phyloP scores from a whole-genome alignment of 805 yeast genomes.

The Metschnikowia shivogae region DNA sequence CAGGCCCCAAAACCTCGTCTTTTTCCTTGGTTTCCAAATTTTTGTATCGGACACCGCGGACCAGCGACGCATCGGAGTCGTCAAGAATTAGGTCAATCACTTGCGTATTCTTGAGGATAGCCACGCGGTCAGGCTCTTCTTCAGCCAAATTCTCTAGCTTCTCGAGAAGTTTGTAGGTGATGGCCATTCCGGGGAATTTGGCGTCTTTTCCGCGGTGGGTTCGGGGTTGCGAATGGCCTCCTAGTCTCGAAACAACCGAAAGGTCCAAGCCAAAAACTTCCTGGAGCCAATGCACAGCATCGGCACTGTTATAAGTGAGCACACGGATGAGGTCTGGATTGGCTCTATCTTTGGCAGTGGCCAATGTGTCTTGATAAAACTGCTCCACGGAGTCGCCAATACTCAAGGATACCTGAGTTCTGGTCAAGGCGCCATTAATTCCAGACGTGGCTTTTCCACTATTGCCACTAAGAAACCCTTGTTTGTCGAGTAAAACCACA shows the following conservation, averaged over 20 bases:
- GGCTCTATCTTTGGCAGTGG: constrained; percentile 61
- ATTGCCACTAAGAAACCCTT: constrained; percentile 59
- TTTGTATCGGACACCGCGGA: constrained; percentile 24
- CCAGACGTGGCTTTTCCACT: constrained; percentile 67
- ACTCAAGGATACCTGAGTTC: constrained; percentile 48
- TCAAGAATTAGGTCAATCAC: constrained; percentile 41
- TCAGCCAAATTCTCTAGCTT: constrained; percentile 17
- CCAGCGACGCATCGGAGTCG: constrained; percentile 14
- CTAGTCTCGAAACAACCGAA: constrained; percentile 66
- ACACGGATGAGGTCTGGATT: constrained; percentile 55
- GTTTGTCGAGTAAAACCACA: constrained; percentile 54
- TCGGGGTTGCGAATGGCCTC: constrained; percentile 78
- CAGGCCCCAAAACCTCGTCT: constrained; percentile 47
- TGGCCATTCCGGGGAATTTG: constrained; percentile 63
- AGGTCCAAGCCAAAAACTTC: constrained; percentile 57
- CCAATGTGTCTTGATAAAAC: constrained; percentile 63
- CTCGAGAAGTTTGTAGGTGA: constrained; percentile 42
- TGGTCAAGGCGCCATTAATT: constrained; percentile 67
- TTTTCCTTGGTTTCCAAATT: constrained; percentile 30
- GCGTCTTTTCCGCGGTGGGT: constrained; percentile 76
- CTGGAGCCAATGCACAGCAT: constrained; percentile 73
- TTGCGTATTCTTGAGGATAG: constrained; percentile 23
- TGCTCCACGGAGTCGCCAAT: constrained; percentile 54
- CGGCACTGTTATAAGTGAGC: constrained; percentile 56
- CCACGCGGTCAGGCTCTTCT: constrained; percentile 36